Percentiles rank a stretch among this genome's conserved stretches.
phyloP scores from a whole-genome alignment of 2,329 filamentous ascomycete genomes.

The Aspergillus uvarum region DNA sequence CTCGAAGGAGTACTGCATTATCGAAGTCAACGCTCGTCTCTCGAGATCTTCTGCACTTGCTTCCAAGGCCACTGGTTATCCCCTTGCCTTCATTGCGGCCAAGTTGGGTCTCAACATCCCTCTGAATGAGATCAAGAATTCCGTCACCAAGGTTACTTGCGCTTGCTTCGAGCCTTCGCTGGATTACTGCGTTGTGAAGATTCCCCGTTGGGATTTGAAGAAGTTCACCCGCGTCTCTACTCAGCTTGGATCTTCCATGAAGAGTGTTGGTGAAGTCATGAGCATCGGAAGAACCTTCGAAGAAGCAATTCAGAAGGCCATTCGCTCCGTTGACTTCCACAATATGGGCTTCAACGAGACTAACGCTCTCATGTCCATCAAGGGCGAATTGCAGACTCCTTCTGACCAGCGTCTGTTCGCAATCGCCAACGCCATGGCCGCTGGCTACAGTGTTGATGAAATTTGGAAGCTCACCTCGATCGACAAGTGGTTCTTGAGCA shows the following conservation, averaged over 20 bases:
- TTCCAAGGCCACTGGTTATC: slow-evolving; percentile 96
- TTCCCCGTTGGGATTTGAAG: slow-evolving; percentile 97
- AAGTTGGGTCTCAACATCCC: slow-evolving; percentile 95
- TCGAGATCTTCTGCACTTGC: slow-evolving; percentile 93
- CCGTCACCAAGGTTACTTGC: slow-evolving; percentile 90
- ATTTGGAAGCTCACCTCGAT: slow-evolving; percentile 99
- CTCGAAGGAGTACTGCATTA: slow-evolving; percentile 96
- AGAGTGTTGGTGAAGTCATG: slow-evolving; percentile 99
- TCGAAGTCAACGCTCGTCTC: slow-evolving; percentile 95
- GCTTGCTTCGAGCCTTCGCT: slow-evolving; percentile 98
- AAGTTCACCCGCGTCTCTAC: slow-evolving; percentile 98
- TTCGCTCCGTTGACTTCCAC: slow-evolving; percentile 89
- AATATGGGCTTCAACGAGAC: slow-evolving; percentile 95
- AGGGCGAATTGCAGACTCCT: slow-evolving; percentile 92
- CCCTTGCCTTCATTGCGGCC: slow-evolving; percentile 91
- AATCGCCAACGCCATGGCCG: slow-evolving; percentile 95
- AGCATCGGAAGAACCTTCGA: slow-evolving; percentile 95
- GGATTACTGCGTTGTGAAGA: slow-evolving; percentile 98
- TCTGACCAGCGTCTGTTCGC: slow-evolving; percentile 97
- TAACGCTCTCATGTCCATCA: slow-evolving; percentile 88
- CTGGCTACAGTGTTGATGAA: slow-evolving; percentile 90
- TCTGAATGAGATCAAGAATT: slow-evolving; percentile 93
- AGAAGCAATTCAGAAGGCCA: slow-evolving; percentile 97
- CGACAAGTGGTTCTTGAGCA: slow-evolving; percentile 96
- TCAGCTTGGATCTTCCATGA: slow-evolving; percentile 96